These are phyloP conservation scores for Mycosphaerella sp. DNA, from an alignment of 2,329 filamentous ascomycete genomes.

Conservation along the genomic window DNA sequence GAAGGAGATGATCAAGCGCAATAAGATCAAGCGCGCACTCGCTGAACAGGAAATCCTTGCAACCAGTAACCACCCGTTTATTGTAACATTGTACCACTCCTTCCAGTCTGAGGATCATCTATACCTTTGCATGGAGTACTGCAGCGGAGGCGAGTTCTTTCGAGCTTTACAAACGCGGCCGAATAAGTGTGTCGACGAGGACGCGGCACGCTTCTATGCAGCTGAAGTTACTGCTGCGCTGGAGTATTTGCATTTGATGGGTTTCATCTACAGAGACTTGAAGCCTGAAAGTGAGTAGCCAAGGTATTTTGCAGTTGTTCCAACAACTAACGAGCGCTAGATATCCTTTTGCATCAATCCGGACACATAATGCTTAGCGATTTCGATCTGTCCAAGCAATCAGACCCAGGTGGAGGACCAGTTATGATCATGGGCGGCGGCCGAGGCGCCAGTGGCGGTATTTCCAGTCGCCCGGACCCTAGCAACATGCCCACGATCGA, in stretches of 20 bases:
- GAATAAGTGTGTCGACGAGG: constrained; percentile 94
- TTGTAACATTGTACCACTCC: constrained; percentile 96
- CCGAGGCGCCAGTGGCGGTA: constrained; percentile 59
- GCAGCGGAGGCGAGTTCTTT: constrained; percentile 98
- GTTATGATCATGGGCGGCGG: constrained; percentile 83
- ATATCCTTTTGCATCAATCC: constrained; percentile 97
- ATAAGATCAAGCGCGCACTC: constrained; percentile 98
- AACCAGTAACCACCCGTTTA: constrained; percentile 98
- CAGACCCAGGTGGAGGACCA: constrained; percentile 87
- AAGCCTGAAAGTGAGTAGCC: constrained; percentile 82
- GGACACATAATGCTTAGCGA: constrained; percentile 99
- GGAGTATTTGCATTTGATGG: constrained; percentile 97
- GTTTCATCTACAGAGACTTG: constrained; percentile 96
- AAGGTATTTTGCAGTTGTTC: too few species aligned
- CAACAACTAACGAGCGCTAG: constrained; percentile 41
- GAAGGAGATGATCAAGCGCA: constrained; percentile 99
- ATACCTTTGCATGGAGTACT: constrained; percentile 99
- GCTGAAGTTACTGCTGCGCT: constrained; percentile 94
- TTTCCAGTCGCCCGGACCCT: constrained; percentile 53
- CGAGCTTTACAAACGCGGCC: constrained; percentile 90
- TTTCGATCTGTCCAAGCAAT: constrained; percentile 97
- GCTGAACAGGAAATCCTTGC: constrained; percentile 97
- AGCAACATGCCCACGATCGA: constrained; percentile 93
- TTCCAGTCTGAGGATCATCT: constrained; percentile 99
- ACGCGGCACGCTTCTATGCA: constrained; percentile 94